Evolutionary conservation across 805 yeast genomes (phyloP).

Genomic region (Metschnikowia aberdeeniae): DNA sequence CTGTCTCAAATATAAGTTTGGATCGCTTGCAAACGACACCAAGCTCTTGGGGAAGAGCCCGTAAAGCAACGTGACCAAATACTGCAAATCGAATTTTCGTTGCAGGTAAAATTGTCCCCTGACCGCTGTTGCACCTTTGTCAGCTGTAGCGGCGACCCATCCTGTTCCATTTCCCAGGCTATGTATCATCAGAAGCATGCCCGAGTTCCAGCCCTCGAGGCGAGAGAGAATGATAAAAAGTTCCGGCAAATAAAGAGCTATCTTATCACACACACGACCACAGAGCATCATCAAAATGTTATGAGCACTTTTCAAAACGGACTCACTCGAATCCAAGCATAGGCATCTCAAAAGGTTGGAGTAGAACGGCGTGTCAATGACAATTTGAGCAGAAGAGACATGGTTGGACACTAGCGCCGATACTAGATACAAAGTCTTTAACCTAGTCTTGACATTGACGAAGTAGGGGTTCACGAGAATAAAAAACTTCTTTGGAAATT

Average conservation of each 20-base stretch:
- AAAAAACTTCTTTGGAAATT: constrained; percentile 35
- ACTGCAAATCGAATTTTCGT: constrained; percentile 24
- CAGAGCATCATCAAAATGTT: constrained; percentile 29
- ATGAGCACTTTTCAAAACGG: constrained; percentile 35
- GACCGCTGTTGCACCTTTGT: neutral
- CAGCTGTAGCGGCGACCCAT: neutral
- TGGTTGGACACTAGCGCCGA: constrained; percentile 28
- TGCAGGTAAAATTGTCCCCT: constrained; percentile 15
- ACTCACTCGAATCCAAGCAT: constrained; percentile 38
- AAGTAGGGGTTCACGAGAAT: constrained; percentile 34
- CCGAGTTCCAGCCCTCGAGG: constrained; percentile 14
- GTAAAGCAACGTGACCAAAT: constrained; percentile 48
- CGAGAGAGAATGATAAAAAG: constrained; percentile 45
- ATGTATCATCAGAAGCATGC: neutral
- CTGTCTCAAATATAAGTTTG: constrained; percentile 31
- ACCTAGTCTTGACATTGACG: constrained; percentile 28
- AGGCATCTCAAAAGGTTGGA: constrained; percentile 35
- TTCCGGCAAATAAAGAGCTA: constrained; percentile 34
- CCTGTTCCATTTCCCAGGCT: neutral
- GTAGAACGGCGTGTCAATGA: constrained; percentile 35
- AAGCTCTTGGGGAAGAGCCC: constrained; percentile 56
- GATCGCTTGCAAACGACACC: constrained; percentile 38
- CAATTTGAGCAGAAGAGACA: constrained; percentile 23
- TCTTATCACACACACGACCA: constrained; percentile 41
- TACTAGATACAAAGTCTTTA: constrained; percentile 37